Evolutionary conservation across 352 stramenopile genomes (phyloP).

Genomic region (Pythium vanterpoolii): DNA sequence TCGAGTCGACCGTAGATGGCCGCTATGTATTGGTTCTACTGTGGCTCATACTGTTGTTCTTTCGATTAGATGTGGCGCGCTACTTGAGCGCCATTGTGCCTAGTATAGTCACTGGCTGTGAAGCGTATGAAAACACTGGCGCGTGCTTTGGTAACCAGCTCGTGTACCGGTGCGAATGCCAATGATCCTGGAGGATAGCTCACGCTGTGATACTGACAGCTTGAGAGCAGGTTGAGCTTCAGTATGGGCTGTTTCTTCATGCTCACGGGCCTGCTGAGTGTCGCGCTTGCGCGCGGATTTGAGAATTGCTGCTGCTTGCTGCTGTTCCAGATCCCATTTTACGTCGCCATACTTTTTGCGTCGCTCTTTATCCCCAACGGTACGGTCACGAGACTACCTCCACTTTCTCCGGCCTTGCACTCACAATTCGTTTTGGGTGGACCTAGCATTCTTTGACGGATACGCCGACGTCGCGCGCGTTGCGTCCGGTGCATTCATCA

Average conservation of each 20-base stretch:
- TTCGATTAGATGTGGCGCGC: slow-evolving; percentile 29
- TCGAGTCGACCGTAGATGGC: background rate
- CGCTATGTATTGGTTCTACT: background rate
- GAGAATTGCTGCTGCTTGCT: slow-evolving; percentile 66
- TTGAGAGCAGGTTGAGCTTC: slow-evolving; percentile 59
- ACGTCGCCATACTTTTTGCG: slow-evolving; percentile 37
- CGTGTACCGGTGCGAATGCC: slow-evolving; percentile 44
- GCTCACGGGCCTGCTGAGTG: slow-evolving; percentile 51
- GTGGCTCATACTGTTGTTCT: background rate
- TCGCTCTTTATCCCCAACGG: slow-evolving; percentile 73
- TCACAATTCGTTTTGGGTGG: background rate
- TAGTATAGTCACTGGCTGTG: slow-evolving; percentile 46
- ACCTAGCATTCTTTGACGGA: slow-evolving; percentile 58
- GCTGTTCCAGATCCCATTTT: slow-evolving; percentile 64
- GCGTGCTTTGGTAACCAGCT: slow-evolving; percentile 73
- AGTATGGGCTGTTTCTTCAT: slow-evolving; percentile 66
- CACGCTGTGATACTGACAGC: no score
- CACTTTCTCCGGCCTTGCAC: background rate
- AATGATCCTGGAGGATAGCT: background rate
- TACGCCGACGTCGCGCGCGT: slow-evolving; percentile 63
- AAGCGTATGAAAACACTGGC: slow-evolving; percentile 24
- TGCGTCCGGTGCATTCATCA: slow-evolving; percentile 58
- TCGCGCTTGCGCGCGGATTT: slow-evolving; percentile 37
- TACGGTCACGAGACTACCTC: slow-evolving; percentile 13
- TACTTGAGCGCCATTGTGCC: slow-evolving; percentile 33